phyloP scores from a whole-genome alignment of 2,329 filamentous ascomycete species.

The Emmonsiellopsis sp. region DNA sequence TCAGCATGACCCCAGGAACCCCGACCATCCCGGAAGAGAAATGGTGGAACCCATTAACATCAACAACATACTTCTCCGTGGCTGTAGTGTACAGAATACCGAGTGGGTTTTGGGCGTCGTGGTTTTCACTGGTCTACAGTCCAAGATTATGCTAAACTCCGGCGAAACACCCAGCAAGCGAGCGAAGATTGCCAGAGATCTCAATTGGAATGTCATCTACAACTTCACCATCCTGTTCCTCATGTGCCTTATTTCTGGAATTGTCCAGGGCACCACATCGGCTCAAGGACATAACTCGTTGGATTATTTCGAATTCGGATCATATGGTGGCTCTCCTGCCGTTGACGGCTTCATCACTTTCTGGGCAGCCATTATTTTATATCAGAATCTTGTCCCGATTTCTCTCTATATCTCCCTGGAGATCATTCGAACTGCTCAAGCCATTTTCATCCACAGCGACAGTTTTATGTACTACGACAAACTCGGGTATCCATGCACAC shows the following conservation, averaged over 20 bases:
- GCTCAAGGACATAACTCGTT: slow-evolving; percentile 62
- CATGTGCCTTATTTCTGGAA: slow-evolving; percentile 79
- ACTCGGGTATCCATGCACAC: slow-evolving; percentile 88
- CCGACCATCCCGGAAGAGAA: slow-evolving; percentile 53
- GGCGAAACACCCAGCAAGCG: slow-evolving; percentile 93
- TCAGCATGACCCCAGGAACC: slow-evolving; percentile 57
- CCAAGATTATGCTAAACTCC: slow-evolving; percentile 98
- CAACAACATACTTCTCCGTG: slow-evolving; percentile 88
- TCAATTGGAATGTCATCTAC: slow-evolving; percentile 96
- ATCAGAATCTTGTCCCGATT: slow-evolving; percentile 98
- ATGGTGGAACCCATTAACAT: slow-evolving; percentile 92
- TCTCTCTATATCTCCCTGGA: slow-evolving; percentile 96
- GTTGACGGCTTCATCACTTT: slow-evolving; percentile 93
- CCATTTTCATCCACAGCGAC: slow-evolving; percentile 96
- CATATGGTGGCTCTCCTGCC: slow-evolving; percentile 62
- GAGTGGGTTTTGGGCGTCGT: slow-evolving; percentile 93
- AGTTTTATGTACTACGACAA: slow-evolving; percentile 94
- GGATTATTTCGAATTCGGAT: slow-evolving; percentile 74
- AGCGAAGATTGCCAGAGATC: slow-evolving; percentile 77
- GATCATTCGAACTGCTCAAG: slow-evolving; percentile 86
- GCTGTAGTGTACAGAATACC: slow-evolving; percentile 87
- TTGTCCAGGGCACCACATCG: slow-evolving; percentile 81
- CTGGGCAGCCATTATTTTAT: slow-evolving; percentile 87
- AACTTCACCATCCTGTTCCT: slow-evolving; percentile 84
- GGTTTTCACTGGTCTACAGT: slow-evolving; percentile 88